A percentile compares a stretch with the other conserved stretches of the same genome.
phyloP scores from a whole-genome alignment of 1,139 yeast species.

The Neolecta irregularis region DNA sequence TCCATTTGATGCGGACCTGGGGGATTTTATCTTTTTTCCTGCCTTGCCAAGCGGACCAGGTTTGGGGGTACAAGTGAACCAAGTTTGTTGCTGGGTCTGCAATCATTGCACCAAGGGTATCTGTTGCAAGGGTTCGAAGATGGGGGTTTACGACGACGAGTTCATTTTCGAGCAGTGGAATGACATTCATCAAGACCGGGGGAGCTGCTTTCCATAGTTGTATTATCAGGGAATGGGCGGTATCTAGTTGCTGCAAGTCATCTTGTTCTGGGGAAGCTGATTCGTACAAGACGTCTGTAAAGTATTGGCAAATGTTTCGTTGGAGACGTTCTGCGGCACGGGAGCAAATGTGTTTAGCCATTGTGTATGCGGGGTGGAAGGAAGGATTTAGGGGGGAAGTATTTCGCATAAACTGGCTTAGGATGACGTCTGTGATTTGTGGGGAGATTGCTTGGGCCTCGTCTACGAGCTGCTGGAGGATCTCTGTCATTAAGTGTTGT shows the following conservation, averaged over 20 bases:
- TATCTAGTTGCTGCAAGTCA: conserved; percentile 34
- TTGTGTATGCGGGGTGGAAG: conserved; percentile 43
- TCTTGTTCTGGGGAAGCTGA: conserved; percentile 18
- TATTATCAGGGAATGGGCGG: conserved; percentile 46
- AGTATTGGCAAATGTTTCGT: conserved; percentile 61
- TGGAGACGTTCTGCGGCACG: conserved; percentile 61
- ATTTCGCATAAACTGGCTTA: conserved; percentile 34
- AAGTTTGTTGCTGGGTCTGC: conserved; percentile 42
- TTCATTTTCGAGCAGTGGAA: conserved; percentile 72
- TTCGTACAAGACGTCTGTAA: conserved; percentile 47
- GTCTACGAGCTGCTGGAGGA: conserved; percentile 59
- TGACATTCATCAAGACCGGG: conserved; percentile 52
- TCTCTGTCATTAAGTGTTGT: conserved; percentile 49
- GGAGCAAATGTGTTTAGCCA: conserved; percentile 55
- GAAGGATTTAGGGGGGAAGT: conserved; percentile 20
- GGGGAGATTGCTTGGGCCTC: conserved; percentile 60
- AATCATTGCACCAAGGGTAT: conserved; percentile 54
- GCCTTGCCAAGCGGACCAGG: conserved; percentile 60
- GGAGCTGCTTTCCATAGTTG: conserved; percentile 72
- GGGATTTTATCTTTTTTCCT: conserved; percentile 57
- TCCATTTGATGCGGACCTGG: conserved; percentile 56
- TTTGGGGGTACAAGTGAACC: conserved; percentile 40
- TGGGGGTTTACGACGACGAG: conserved; percentile 48
- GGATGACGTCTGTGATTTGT: conserved; percentile 43
- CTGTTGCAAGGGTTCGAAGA: conserved; percentile 54